Evolutionary conservation across 305 asterid genomes (phyloP).

Genomic region (Solanum aculeatissimum): DNA sequence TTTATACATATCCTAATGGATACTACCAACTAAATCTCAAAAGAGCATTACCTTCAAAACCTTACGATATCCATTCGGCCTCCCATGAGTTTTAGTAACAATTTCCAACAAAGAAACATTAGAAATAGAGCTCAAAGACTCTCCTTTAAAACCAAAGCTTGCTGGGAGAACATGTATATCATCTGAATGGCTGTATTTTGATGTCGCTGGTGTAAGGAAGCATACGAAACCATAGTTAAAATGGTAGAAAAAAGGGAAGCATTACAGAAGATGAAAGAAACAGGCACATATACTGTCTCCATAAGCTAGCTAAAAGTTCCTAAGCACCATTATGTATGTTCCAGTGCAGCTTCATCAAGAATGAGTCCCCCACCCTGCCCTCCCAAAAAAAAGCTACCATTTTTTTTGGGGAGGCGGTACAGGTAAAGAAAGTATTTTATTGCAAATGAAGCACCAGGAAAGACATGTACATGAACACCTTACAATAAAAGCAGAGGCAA

Average conservation of each 20-base stretch:
- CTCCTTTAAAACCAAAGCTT: conserved; percentile 69
- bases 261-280: background rate
- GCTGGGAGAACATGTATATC: conserved; percentile 19
- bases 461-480: background rate
- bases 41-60: conserved; percentile 54
- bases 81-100: conserved; percentile 70
- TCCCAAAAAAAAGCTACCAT: background rate
- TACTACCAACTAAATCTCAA: background rate
- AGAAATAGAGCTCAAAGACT: conserved; percentile 82
- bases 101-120: conserved; percentile 76
- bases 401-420: background rate
- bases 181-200: conserved; percentile 42
- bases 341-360: background rate
- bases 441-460: background rate
- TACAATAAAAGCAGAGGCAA: background rate
- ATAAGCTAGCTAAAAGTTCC: background rate
- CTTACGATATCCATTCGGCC: conserved; percentile 92
- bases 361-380: background rate
- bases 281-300: background rate
- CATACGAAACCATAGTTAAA: background rate
- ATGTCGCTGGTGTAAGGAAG: conserved; percentile 41
- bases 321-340: background rate
- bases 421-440: background rate
- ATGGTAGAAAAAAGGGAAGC: background rate
- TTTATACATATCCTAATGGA: background rate